These are phyloP conservation scores for Paracoccidioides brasiliensis DNA, from an alignment of 2,329 filamentous ascomycete genomes.

Conservation along the genomic window DNA sequence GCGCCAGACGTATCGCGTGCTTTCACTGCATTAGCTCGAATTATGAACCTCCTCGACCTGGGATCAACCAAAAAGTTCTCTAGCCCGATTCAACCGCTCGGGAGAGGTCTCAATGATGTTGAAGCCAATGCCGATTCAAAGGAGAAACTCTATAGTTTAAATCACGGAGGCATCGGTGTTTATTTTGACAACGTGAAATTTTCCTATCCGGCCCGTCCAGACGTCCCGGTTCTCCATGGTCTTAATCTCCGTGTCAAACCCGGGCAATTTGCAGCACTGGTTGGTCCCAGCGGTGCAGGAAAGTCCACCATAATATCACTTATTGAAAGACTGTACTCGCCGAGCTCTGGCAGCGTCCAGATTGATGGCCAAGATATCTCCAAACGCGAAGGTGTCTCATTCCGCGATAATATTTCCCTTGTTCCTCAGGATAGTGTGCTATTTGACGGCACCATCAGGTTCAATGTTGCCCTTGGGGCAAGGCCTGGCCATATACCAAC, in stretches of 20 bases:
- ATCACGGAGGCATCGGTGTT: slow-evolving; percentile 30
- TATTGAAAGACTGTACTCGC: slow-evolving; percentile 63
- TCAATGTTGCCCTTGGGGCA: slow-evolving; percentile 51
- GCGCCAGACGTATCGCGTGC: slow-evolving; percentile 63
- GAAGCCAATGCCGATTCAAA: slow-evolving; percentile 7
- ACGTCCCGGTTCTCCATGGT: slow-evolving; percentile 45
- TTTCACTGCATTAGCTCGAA: slow-evolving; percentile 45
- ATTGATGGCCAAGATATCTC: slow-evolving; percentile 63
- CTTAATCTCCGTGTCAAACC: slow-evolving; percentile 41
- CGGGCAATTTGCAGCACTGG: slow-evolving; percentile 35
- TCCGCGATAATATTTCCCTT: slow-evolving; percentile 58
- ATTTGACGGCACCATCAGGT: slow-evolving; percentile 60
- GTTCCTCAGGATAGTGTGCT: slow-evolving; percentile 67
- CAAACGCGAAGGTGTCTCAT: slow-evolving; percentile 51
- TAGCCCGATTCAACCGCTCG: neutral
- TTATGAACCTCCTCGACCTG: slow-evolving; percentile 34
- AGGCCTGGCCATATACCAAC: slow-evolving; percentile 49
- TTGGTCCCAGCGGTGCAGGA: slow-evolving; percentile 63
- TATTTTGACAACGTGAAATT: slow-evolving; percentile 50
- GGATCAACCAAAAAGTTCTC: slow-evolving; percentile 21
- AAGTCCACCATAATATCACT: slow-evolving; percentile 62
- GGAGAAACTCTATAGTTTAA: slow-evolving; percentile 11
- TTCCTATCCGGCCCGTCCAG: slow-evolving; percentile 51
- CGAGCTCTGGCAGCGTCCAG: slow-evolving; percentile 47
- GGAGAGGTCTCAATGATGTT: slow-evolving; percentile 2